These are phyloP conservation scores for Aegilops umbellulata DNA, from an alignment of 176 grass and related monocot genomes.

Conservation along the genomic window DNA sequence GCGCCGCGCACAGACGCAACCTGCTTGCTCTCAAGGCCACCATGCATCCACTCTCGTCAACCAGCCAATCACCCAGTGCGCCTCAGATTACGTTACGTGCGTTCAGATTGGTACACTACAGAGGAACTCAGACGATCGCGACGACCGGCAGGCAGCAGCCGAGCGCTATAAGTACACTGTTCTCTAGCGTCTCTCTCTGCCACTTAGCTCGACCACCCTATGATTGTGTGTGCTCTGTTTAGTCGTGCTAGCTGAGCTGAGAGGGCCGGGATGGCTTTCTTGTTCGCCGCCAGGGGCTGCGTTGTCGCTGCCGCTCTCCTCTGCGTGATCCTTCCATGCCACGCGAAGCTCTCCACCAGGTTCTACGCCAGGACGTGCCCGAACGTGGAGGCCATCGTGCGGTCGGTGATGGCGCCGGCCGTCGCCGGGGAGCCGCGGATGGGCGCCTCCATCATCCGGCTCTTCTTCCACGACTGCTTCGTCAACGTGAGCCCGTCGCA, in stretches of 20 bases:
- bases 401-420: constrained; percentile 35
- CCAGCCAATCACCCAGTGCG: constrained; percentile 11
- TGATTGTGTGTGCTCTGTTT: not conserved
- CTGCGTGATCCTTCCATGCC: constrained; percentile 26
- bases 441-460: constrained; percentile 68
- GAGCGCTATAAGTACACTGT: constrained; percentile 11
- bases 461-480: constrained; percentile 89
- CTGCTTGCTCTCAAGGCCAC: not conserved
- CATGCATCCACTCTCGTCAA: constrained; percentile 26
- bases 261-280: constrained; percentile 25
- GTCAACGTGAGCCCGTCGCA: constrained; percentile 42
- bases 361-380: constrained; percentile 70
- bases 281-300: not conserved
- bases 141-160: not conserved
- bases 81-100: not conserved
- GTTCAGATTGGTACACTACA: not conserved
- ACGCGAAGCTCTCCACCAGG: constrained; percentile 44
- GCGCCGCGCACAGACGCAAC: constrained; percentile 34
- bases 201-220: not conserved
- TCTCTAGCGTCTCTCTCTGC: not conserved
- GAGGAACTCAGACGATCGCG: not conserved
- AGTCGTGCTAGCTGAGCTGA: not conserved
- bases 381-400: constrained; percentile 33
- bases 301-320: constrained; percentile 11
- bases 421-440: constrained; percentile 58